Base-by-base conservation (phyloP, 352 stramenopile genomes). In the Globisporangium cylindrosporum region DNA sequence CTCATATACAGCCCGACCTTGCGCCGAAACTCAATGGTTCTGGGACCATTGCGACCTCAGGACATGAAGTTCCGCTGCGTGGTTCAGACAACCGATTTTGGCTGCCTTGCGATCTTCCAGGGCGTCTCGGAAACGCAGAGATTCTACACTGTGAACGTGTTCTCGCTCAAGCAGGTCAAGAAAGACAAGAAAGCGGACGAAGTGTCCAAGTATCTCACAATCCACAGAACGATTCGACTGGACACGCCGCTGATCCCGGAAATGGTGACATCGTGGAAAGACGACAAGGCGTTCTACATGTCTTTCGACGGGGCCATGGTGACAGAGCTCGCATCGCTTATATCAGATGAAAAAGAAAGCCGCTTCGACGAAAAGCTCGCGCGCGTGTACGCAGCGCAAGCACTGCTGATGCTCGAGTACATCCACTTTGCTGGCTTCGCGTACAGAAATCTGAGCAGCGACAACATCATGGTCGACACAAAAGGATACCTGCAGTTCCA, bases 391-490 rank as follows among this genome's bases (percentile, higher is more conserved):
- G 81, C 82, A 20, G 84, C 86, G 12, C 85, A 95, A 68, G 81
- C 81, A 10, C 68, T 95, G 60, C 73, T 95, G 32, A 92, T 92
- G 79, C 82, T 95, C 66, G 88, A 95, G 73, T 92, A 90, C 65
- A 84, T 95, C 51, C 88, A 95, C 65, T 84, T 90, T 55, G 78
- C 82, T 12, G 86, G 84, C 9, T 92, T 88, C 69, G 84, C 86
- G 20, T 96, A 94, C 73, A 78, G 88, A 9, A 93, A 94, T 67
- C 77, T 95, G 51, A 95, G 86, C 68, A 92, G 85, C 53, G 86
- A 96, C 71, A 96, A 90, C 58, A 79, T 96, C 53, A 82, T 92
- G 70, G 74, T 97, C 4, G 85, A 96, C 70, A 83, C 74, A 25
- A 82, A 83, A 29, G 90, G 90, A 3, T 95, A 94, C 51, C 59